Conservation (phyloP, 2,329 filamentous ascomycete genomes). For the Phyllosticta paracitricarpa region DNA sequence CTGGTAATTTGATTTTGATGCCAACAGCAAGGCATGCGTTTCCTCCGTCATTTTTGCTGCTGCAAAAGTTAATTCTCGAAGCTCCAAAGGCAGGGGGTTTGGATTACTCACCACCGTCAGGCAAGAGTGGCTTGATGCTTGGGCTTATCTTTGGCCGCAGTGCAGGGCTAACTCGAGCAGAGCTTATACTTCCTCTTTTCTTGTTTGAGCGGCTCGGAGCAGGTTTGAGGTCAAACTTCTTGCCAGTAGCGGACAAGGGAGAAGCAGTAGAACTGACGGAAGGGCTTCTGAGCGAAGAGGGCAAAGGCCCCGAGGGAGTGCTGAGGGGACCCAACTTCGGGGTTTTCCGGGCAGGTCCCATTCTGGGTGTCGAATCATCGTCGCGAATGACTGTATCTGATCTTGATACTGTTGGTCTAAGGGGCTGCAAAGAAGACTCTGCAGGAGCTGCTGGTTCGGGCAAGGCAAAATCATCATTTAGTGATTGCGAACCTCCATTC, state of each 20-base stretch:
- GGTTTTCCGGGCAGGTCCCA: slow-evolving; percentile 54
- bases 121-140: slow-evolving; percentile 83
- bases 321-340: slow-evolving; percentile 53
- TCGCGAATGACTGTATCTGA: slow-evolving; percentile 42
- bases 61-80: not conserved
- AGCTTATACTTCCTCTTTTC: slow-evolving; percentile 33
- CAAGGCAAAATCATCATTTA: slow-evolving; percentile 55
- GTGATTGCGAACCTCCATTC: slow-evolving; percentile 18
- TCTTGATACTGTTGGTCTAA: slow-evolving; percentile 38
- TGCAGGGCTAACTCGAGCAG: slow-evolving; percentile 71
- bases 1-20: slow-evolving; percentile 95
- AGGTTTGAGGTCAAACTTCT: slow-evolving; percentile 4
- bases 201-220: slow-evolving; percentile 19
- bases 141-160: slow-evolving; percentile 84
- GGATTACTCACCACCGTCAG: slow-evolving; percentile 50
- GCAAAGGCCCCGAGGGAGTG: slow-evolving; percentile 30
- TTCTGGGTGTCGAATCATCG: slow-evolving; percentile 45
- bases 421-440: slow-evolving; percentile 11
- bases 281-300: slow-evolving; percentile 36
- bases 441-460: slow-evolving; percentile 58
- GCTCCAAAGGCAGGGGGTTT: not conserved
- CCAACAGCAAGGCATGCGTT: slow-evolving; percentile 63
- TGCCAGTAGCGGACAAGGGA: slow-evolving; percentile 24
- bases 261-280: slow-evolving; percentile 44
- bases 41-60: slow-evolving; percentile 38